phyloP scores from a whole-genome alignment of 148 eudicot species.

The Linanthus parryae region DNA sequence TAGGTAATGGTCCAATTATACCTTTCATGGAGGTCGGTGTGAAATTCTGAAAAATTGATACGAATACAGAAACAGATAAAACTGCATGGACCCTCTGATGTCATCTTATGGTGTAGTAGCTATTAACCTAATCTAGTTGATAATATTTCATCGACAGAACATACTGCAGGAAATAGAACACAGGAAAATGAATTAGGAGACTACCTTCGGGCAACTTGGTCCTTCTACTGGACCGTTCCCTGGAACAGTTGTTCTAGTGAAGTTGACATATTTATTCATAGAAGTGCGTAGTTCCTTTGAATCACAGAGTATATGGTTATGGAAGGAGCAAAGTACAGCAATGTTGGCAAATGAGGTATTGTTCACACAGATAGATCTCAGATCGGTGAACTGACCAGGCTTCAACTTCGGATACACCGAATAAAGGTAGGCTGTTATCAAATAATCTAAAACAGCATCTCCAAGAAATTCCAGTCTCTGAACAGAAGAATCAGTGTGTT shows the following conservation, averaged over 20 bases:
- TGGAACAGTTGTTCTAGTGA: constrained; percentile 23
- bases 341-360: constrained; percentile 68
- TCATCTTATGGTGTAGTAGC: no score
- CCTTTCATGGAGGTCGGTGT: no score
- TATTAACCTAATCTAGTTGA: no score
- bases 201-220: constrained; percentile 85
- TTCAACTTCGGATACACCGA: constrained; percentile 71
- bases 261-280: constrained; percentile 46
- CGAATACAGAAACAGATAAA: no score
- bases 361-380: constrained; percentile 75
- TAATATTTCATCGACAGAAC: no score
- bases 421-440: constrained; percentile 83
- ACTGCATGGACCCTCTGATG: no score
- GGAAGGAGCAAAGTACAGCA: constrained; percentile 49
- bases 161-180: no score
- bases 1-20: no score
- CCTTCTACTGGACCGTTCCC: constrained; percentile 34
- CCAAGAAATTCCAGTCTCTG: constrained; percentile 98
- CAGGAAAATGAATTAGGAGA: no score
- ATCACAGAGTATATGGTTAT: constrained; percentile 55
- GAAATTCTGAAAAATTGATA: no score
- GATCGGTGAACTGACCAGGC: constrained; percentile 94
- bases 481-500: constrained; percentile 15
- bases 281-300: constrained; percentile 37
- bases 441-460: constrained; percentile 92